Conservation (phyloP, 1,139 yeast species). For the Geotrichum candidum region DNA sequence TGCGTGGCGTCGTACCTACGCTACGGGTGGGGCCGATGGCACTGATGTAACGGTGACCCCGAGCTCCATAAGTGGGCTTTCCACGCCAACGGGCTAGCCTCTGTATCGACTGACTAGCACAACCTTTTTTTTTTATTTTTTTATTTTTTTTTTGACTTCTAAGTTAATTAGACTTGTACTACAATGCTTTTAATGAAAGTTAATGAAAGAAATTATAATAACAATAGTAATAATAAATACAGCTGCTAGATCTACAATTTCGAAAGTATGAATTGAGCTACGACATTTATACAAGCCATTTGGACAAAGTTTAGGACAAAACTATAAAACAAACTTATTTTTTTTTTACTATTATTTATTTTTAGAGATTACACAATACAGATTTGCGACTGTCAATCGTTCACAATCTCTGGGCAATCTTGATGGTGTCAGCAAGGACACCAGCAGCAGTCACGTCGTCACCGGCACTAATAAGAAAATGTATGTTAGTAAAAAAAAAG, state of each 20-base stretch:
- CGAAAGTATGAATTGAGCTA: too few relatives aligned
- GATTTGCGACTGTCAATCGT: neutral
- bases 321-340: too few relatives aligned
- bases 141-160: too few relatives aligned
- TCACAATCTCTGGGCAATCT: constrained; percentile 70
- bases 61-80: neutral
- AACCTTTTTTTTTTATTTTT: neutral
- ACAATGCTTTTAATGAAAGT: too few relatives aligned
- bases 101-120: neutral
- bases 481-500: neutral
- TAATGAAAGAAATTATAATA: too few relatives aligned
- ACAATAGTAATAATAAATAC: too few relatives aligned
- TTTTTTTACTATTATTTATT: neutral
- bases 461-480: constrained; percentile 53
- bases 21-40: neutral
- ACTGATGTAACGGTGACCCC: neutral
- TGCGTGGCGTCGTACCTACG: neutral
- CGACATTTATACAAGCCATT: too few relatives aligned
- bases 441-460: constrained; percentile 99
- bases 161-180: too few relatives aligned
- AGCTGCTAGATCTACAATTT: too few relatives aligned
- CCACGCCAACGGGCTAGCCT: neutral
- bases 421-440: constrained; percentile 87
- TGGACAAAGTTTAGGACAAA: too few relatives aligned
- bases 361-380: neutral